Conservation (phyloP, 73 alveolate species). For the Chromera velia region DNA sequence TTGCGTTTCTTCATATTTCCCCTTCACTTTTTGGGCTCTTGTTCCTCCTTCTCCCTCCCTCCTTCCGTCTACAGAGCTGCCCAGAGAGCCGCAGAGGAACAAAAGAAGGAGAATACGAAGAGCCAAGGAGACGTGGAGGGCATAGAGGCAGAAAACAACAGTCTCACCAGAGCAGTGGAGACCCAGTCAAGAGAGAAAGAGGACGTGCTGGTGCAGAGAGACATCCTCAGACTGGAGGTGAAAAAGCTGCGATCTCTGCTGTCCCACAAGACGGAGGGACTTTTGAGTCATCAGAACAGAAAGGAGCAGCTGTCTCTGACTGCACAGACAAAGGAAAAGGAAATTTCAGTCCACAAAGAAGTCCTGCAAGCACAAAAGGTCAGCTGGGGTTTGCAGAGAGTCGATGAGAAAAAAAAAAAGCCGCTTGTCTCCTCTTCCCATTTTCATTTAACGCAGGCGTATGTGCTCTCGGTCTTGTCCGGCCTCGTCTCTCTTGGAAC, state of each 20-base stretch:
- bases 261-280: conserved; percentile 76
- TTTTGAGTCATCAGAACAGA: conserved; percentile 77
- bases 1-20: no score
- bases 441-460: no score
- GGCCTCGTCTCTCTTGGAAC: no score
- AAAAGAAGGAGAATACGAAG: conserved; percentile 58
- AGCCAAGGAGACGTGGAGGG: conserved; percentile 68
- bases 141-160: conserved; percentile 78
- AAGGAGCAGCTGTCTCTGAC: conserved; percentile 56
- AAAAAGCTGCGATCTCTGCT: conserved; percentile 77
- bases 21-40: no score
- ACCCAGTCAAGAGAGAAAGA: conserved; percentile 69
- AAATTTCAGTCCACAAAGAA: conserved; percentile 86
- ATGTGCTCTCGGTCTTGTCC: no score
- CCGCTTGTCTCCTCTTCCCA: no score
- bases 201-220: conserved; percentile 82
- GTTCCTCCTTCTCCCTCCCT: no score
- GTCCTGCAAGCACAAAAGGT: conserved; percentile 38
- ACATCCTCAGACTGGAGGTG: conserved; percentile 83
- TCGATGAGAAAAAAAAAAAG: no score
- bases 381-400: no score
- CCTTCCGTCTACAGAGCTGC: conserved; percentile 73
- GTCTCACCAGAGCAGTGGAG: conserved; percentile 76
- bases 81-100: conserved; percentile 62
- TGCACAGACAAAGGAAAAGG: conserved; percentile 83